Conservation (phyloP, 768 basidiomycete species). For the Kwoniella dendrophila region DNA sequence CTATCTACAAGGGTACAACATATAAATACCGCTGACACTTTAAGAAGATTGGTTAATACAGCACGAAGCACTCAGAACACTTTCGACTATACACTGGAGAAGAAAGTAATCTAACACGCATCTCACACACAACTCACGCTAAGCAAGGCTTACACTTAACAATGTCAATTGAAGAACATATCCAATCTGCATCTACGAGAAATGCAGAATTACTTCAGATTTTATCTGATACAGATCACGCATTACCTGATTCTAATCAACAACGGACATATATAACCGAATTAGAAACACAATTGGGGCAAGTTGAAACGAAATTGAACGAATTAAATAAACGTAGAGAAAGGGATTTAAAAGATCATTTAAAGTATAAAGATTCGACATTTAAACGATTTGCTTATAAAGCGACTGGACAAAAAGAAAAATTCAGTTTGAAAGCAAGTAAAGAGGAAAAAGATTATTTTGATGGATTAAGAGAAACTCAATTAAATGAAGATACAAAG, state of each 20-base stretch:
- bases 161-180: constrained; percentile 5
- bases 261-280: constrained; percentile 2
- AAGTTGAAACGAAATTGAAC: background rate
- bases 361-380: background rate
- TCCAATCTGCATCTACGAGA: background rate
- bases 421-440: background rate
- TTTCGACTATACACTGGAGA: too few species aligned
- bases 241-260: constrained; percentile 5
- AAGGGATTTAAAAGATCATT: constrained; percentile 4
- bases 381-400: constrained; percentile 7
- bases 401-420: background rate
- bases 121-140: too few species aligned
- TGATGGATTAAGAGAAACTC: background rate
- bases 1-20: too few species aligned
- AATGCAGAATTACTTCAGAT: background rate
- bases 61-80: too few species aligned
- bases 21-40: too few species aligned
- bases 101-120: too few species aligned
- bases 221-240: background rate
- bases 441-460: constrained; percentile 12
- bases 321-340: background rate
- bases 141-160: background rate
- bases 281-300: background rate
- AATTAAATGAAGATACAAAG: background rate
- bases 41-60: too few species aligned